Conservation (phyloP, 441 rosid genomes). For the Pelargonium myrrhifolium region DNA sequence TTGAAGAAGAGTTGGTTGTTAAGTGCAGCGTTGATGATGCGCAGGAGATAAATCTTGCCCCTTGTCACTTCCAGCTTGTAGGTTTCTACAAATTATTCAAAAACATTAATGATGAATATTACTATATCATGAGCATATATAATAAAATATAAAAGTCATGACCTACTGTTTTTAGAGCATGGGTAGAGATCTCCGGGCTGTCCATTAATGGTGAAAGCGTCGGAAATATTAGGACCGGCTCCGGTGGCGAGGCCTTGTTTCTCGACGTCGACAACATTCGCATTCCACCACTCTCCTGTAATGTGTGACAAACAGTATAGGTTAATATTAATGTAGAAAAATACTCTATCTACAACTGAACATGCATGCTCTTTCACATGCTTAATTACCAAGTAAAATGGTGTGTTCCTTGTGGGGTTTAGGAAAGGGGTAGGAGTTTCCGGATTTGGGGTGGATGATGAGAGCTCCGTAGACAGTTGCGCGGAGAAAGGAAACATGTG, state of each 20-base stretch:
- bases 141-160: too few species aligned
- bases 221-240: conserved; percentile 44
- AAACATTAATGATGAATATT: too few species aligned
- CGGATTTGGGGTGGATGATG: conserved; percentile 53
- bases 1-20: conserved; percentile 70
- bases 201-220: too few species aligned
- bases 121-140: too few species aligned
- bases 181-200: conserved; percentile 74
- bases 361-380: too few species aligned
- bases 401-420: conserved; percentile 60
- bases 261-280: conserved; percentile 48
- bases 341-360: too few species aligned
- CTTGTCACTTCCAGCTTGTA: conserved; percentile 43
- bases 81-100: conserved; percentile 60
- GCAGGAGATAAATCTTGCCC: conserved; percentile 66
- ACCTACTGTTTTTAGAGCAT: conserved; percentile 66
- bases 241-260: conserved; percentile 47
- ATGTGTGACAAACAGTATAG: neutral
- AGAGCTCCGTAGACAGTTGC: conserved; percentile 77
- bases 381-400: conserved; percentile 52
- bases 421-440: conserved; percentile 60
- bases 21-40: conserved; percentile 90
- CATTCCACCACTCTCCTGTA: conserved; percentile 95
- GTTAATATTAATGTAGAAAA: too few species aligned
- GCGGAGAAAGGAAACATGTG: conserved; percentile 63